Base-by-base conservation (phyloP, 331 rosid genomes). In the Quercus phellos region DNA sequence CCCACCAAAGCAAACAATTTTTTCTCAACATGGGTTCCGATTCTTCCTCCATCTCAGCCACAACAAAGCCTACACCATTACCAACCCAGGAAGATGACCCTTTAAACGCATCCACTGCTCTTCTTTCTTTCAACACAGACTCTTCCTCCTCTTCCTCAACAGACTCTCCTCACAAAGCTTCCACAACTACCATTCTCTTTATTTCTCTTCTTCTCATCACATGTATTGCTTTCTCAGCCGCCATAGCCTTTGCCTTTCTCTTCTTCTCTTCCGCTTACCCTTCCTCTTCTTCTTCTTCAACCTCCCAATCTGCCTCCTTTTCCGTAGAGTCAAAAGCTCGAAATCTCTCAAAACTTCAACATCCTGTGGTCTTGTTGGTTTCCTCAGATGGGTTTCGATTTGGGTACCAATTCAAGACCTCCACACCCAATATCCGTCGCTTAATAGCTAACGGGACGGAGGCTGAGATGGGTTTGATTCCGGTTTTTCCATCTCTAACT, bases 331-430 rank as follows among this genome's bases (percentile, higher is more conserved):
- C 79, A 14, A 51, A 67, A 10, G 79, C 97, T 24, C 99, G 96
- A 17, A 68, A 94, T 60, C 90, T 94, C 73, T 34, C 50, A 4
- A 94, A 90, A 54, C 94, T 94, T 61, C 74, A 80, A 30, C 97
- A 35, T 27, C 90, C 97, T 0, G 91, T 87, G 0, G 97, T 94
- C 0, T 71, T 94, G 5, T 32, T 94, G 63, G 82, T 94, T 74
- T 94, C 99, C 76, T 94, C 98, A 0, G 98, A 94, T 17, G 99
- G 99, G 50, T 94, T 94, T 35, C 90, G 99, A 68, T 94, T 94
- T 66, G 99, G 99, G 14, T 95, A 95, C 87, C 99, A 95, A 70
- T 92, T 86, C 99, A 95, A 95, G 70, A 80, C 96, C 13, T 4
- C 78, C 2, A 87, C 97, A 0, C 99, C 99, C 2, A 85, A 82